Percentiles rank a stretch among this genome's conserved stretches.
These are phyloP conservation scores for Candida boleticola DNA, from an alignment of 805 yeast species.

Conservation along the genomic window DNA sequence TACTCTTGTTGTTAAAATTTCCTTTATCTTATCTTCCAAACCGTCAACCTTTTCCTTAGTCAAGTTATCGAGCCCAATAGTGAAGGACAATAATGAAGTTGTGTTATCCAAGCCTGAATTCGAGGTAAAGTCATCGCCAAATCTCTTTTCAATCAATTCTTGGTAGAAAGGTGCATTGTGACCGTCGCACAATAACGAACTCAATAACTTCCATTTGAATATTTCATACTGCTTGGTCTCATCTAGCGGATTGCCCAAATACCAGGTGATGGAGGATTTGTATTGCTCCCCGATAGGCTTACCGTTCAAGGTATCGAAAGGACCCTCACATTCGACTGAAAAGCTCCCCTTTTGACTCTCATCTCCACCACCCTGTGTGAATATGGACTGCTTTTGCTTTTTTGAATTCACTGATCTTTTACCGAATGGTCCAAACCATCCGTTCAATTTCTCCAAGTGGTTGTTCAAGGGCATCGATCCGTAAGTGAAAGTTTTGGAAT, in stretches of 20 bases:
- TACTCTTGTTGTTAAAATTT: constrained; percentile 44
- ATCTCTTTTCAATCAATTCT: constrained; percentile 77
- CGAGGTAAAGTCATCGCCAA: constrained; percentile 82
- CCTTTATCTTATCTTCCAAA: constrained; percentile 48
- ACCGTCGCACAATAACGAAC: constrained; percentile 78
- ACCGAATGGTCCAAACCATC: constrained; percentile 53
- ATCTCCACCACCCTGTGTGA: not conserved
- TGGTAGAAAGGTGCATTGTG: constrained; percentile 90
- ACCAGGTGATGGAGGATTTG: constrained; percentile 87
- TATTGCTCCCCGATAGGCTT: constrained; percentile 70
- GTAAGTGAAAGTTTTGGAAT: constrained; percentile 82
- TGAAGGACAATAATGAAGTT: constrained; percentile 72
- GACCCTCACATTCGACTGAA: constrained; percentile 56
- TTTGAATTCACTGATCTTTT: constrained; percentile 28
- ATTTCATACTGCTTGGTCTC: constrained; percentile 57
- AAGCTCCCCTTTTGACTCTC: not conserved
- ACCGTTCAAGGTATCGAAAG: constrained; percentile 56
- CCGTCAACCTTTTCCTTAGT: constrained; percentile 41
- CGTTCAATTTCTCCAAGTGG: constrained; percentile 57
- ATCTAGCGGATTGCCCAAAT: constrained; percentile 65
- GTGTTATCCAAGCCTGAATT: constrained; percentile 86
- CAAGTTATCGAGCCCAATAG: constrained; percentile 83
- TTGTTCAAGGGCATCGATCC: constrained; percentile 69
- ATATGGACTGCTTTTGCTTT: constrained; percentile 42
- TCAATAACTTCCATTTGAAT: constrained; percentile 68